These are phyloP conservation scores for Glycine latifolia DNA, from an alignment of 306 rosid species.

Conservation along the genomic window DNA sequence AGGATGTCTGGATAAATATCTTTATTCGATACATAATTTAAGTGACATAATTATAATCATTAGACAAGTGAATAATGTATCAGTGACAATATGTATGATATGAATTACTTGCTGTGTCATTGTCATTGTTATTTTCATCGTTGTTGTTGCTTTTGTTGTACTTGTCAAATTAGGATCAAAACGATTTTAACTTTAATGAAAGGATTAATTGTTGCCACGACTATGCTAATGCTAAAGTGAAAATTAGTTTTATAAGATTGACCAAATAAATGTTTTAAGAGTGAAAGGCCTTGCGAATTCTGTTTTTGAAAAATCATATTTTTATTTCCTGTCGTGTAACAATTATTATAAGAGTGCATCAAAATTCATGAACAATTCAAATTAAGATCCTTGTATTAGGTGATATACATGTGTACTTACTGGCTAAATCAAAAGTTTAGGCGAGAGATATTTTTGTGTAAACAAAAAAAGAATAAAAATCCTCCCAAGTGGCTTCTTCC, in stretches of 20 bases:
- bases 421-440: background rate
- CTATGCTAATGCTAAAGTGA: background rate
- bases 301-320: background rate
- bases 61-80: too few species aligned
- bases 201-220: background rate
- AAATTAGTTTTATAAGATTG: background rate
- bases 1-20: too few species aligned
- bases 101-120: background rate
- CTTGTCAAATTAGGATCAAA: background rate
- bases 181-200: background rate
- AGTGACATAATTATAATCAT: too few species aligned
- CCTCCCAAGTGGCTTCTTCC: background rate
- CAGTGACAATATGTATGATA: background rate
- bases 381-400: background rate
- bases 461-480: too few species aligned
- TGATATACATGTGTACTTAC: background rate
- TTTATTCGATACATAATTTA: too few species aligned
- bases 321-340: background rate
- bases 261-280: background rate
- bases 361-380: background rate
- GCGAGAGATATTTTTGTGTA: too few species aligned
- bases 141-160: background rate
- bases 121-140: background rate
- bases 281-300: background rate
- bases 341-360: background rate